A percentile compares a stretch with the other conserved stretches of the same genome.
phyloP scores from a whole-genome alignment of 208 protist species.

The Herpetomonas samuelpessoai region DNA sequence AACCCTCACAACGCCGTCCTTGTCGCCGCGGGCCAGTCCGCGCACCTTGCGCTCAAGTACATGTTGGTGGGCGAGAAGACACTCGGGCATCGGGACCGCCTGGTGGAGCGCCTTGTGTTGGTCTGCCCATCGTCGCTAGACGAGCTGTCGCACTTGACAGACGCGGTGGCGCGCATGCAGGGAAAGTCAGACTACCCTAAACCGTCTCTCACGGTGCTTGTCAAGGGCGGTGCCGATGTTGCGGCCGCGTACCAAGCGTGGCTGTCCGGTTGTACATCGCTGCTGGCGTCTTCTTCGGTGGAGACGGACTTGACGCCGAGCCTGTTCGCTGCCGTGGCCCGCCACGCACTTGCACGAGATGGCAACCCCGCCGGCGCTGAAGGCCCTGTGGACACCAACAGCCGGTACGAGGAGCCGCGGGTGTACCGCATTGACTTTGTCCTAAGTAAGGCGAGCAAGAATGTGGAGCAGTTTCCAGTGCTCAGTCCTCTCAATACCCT shows the following conservation, averaged over 20 bases:
- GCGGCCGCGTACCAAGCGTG: constrained; percentile 11
- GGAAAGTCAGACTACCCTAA: constrained; percentile 1
- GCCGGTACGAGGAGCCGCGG: constrained; percentile 38
- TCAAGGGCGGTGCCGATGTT: neutral
- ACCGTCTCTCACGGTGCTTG: constrained; percentile 1
- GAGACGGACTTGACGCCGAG: constrained; percentile 34
- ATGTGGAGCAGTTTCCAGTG: constrained; percentile 56
- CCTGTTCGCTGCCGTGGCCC: constrained; percentile 46
- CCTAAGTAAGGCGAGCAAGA: constrained; percentile 68
- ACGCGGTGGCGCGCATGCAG: constrained; percentile 15
- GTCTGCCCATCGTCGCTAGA: constrained; percentile 51
- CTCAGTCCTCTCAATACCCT: constrained; percentile 56
- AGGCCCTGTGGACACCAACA: constrained; percentile 45
- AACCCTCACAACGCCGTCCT: constrained; percentile 76
- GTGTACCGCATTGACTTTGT: constrained; percentile 84
- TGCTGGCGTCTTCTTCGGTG: constrained; percentile 15
- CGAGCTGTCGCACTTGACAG: constrained; percentile 14
- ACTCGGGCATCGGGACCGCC: constrained; percentile 65
- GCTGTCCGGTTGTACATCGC: neutral
- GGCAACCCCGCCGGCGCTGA: constrained; percentile 27
- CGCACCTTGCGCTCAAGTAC: constrained; percentile 63
- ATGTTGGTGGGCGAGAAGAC: constrained; percentile 65
- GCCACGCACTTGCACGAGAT: constrained; percentile 19
- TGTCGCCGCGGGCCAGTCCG: constrained; percentile 66
- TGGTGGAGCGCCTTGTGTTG: constrained; percentile 54